Evolutionary conservation across 306 rosid genomes (phyloP).

Genomic region (Corylus heterophylla): DNA sequence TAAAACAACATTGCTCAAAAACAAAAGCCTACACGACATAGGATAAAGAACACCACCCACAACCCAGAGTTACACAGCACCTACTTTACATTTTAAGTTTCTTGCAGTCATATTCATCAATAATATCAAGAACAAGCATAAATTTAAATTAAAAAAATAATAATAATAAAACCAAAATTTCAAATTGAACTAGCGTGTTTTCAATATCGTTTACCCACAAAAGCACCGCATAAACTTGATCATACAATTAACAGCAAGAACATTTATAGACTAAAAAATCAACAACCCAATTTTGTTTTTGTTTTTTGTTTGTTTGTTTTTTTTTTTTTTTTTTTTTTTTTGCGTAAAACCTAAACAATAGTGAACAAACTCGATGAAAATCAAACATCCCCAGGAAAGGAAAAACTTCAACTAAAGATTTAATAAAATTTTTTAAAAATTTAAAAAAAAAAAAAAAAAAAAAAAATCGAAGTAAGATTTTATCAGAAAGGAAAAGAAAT

Average conservation of each 20-base stretch:
- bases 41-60: not conserved
- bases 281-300: not conserved
- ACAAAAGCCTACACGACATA: not conserved
- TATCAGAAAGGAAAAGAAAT: not conserved
- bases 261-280: not conserved
- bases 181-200: conserved; percentile 4
- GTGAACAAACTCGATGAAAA: not conserved
- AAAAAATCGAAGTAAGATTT: not conserved
- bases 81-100: conserved; percentile 8
- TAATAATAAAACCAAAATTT: not conserved
- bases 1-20: not conserved
- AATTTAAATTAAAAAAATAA: not conserved
- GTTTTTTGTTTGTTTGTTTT: not conserved
- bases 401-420: conserved; percentile 11
- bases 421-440: too few relatives aligned
- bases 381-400: not conserved
- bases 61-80: conserved; percentile 12
- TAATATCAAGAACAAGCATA: conserved; percentile 9
- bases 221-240: not conserved
- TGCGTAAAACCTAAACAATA: not conserved
- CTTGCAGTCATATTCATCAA: conserved; percentile 13
- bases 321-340: too few relatives aligned
- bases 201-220: conserved; percentile 1
- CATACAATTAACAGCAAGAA: not conserved
- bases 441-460: not conserved